Percentiles rank a stretch among this genome's conserved stretches.
These are phyloP conservation scores for Chlorella sp. DNA, from an alignment of 139 green algal genomes.

Conservation along the genomic window DNA sequence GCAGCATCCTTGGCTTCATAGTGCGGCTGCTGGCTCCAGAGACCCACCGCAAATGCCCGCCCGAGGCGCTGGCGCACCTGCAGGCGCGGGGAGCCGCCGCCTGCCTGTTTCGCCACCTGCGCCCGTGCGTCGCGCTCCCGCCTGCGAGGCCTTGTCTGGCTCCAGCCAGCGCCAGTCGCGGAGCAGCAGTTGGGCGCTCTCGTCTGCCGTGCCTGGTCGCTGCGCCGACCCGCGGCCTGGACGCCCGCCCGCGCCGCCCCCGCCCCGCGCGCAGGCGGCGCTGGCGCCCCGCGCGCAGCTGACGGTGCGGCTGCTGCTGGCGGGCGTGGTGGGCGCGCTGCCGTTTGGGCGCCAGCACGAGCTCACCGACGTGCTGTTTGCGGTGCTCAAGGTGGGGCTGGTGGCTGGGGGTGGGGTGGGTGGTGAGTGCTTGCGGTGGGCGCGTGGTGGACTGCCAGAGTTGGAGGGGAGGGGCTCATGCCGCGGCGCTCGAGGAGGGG, in stretches of 20 bases:
- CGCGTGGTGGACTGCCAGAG: too few relatives aligned
- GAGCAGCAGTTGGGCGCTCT: too few relatives aligned
- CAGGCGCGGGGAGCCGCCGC: too few relatives aligned
- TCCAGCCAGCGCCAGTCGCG: too few relatives aligned
- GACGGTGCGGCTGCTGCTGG: slow-evolving; percentile 58
- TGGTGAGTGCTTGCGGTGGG: too few relatives aligned
- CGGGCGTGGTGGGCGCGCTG: slow-evolving; percentile 53
- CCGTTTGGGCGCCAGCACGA: slow-evolving; percentile 46
- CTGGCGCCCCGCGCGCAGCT: slow-evolving; percentile 36
- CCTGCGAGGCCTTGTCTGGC: too few relatives aligned
- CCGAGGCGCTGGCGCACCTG: slow-evolving; percentile 22
- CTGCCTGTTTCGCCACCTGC: too few relatives aligned
- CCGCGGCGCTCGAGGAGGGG: too few relatives aligned
- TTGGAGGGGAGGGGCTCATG: too few relatives aligned
- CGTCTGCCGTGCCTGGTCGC: too few relatives aligned
- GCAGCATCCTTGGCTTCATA: slow-evolving; percentile 67
- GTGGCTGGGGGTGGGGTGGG: not conserved
- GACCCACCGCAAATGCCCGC: slow-evolving; percentile 13
- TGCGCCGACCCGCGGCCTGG: not conserved
- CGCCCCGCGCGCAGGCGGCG: not conserved
- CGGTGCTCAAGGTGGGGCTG: slow-evolving; percentile 45
- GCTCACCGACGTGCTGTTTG: slow-evolving; percentile 52
- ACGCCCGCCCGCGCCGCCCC: not conserved
- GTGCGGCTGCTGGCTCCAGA: slow-evolving; percentile 48
- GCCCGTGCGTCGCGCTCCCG: too few relatives aligned